These are phyloP conservation scores for Cladophialophora psammophila DNA, from an alignment of 2,329 filamentous ascomycete species.

Conservation along the genomic window DNA sequence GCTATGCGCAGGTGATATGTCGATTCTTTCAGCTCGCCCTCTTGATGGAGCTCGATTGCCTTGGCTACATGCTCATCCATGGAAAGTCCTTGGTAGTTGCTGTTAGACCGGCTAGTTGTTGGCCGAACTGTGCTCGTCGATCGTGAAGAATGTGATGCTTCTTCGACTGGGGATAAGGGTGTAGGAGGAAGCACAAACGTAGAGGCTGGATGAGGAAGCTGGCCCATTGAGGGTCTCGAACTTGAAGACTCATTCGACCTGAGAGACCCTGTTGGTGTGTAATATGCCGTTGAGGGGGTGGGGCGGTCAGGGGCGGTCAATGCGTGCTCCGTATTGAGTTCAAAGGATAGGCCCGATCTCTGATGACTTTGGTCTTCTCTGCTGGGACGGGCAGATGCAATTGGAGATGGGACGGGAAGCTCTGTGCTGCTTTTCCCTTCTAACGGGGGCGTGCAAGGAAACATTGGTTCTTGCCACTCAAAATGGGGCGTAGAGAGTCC, in stretches of 20 bases:
- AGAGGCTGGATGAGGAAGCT: conserved; percentile 14
- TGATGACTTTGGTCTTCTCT: conserved; percentile 29
- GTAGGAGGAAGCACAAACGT: conserved; percentile 26
- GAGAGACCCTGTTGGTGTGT: conserved; percentile 30
- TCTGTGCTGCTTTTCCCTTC: conserved; percentile 32
- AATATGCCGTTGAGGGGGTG: conserved; percentile 25
- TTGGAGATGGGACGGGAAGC: conserved; percentile 28
- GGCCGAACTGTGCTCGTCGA: conserved; percentile 70
- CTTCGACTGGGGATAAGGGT: conserved; percentile 46
- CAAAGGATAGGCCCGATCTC: conserved; percentile 35
- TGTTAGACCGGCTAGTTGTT: conserved; percentile 42
- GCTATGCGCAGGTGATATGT: conserved; percentile 95
- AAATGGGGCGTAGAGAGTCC: conserved; percentile 65
- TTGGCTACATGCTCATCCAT: conserved; percentile 88
- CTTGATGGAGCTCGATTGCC: conserved; percentile 88
- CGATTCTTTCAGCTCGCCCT: conserved; percentile 86
- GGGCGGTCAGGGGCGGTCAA: conserved; percentile 16
- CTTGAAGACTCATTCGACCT: conserved; percentile 27
- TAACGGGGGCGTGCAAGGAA: conserved; percentile 49
- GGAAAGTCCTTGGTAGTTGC: conserved; percentile 44
- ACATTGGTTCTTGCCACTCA: conserved; percentile 68
- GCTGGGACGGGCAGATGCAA: conserved; percentile 32
- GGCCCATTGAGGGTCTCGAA: conserved; percentile 27
- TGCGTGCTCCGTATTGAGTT: conserved; percentile 30
- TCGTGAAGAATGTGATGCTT: conserved; percentile 63